Percentiles rank a stretch among this genome's conserved stretches.
phyloP scores from a whole-genome alignment of 805 yeast species.

The Saccharomyces cerevisiae region DNA sequence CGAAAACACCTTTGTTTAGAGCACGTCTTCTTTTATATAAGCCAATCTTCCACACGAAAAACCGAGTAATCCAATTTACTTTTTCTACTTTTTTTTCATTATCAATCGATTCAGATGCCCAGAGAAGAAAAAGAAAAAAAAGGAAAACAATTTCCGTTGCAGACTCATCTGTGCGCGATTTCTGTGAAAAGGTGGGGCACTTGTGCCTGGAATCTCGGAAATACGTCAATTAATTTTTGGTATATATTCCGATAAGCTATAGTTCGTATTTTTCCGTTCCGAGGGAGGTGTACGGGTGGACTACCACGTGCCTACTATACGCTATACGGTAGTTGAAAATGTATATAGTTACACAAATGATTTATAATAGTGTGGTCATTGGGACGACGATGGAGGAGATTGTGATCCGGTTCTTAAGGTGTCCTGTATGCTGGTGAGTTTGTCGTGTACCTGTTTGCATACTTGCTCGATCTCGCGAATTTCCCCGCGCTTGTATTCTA shows the following conservation, averaged over 20 bases:
- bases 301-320: background rate
- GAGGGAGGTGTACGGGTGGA: background rate
- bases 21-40: background rate
- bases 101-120: background rate
- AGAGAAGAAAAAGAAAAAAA: background rate
- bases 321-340: background rate
- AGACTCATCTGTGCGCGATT: background rate
- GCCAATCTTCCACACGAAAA: background rate
- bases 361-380: background rate
- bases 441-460: constrained; percentile 36
- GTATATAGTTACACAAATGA: background rate
- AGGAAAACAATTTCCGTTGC: background rate
- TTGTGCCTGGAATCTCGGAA: background rate
- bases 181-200: background rate
- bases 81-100: background rate
- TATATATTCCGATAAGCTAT: background rate
- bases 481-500: constrained; percentile 52
- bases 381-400: background rate
- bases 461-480: constrained; percentile 37
- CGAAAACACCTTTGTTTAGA: background rate
- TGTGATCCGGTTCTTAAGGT: background rate
- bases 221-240: background rate
- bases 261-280: background rate
- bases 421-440: constrained; percentile 29
- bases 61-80: background rate